A percentile compares a stretch with the other conserved stretches of the same genome.
Evolutionary conservation across 352 stramenopile genomes (phyloP).

Genomic region (Phytophthora aleatoria): DNA sequence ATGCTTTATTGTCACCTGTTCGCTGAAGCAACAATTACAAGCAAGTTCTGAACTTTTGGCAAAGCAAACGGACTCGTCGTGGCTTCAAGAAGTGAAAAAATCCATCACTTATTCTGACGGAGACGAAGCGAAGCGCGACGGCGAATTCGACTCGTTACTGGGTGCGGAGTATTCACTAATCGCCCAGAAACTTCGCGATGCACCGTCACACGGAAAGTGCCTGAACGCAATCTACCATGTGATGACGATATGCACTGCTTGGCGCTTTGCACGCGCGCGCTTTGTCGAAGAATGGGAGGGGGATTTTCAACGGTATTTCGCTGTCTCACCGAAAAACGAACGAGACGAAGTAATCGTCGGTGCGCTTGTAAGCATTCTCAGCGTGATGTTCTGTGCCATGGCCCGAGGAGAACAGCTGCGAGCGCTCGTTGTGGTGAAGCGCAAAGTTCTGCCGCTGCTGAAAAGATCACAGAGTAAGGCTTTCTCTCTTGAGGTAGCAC

Average conservation of each 20-base stretch:
- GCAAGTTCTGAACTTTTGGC: slow-evolving; percentile 12
- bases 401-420: slow-evolving; percentile 44
- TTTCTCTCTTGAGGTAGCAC: slow-evolving; percentile 46
- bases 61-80: slow-evolving; percentile 20
- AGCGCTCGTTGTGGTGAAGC: slow-evolving; percentile 56
- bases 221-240: slow-evolving; percentile 70
- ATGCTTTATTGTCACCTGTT: slow-evolving; percentile 36
- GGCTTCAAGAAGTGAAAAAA: slow-evolving; percentile 28
- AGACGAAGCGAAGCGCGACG: slow-evolving; percentile 3
- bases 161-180: slow-evolving; percentile 35
- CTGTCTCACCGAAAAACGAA: slow-evolving; percentile 42
- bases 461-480: slow-evolving; percentile 33
- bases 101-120: slow-evolving; percentile 5
- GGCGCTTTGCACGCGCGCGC: slow-evolving; percentile 19
- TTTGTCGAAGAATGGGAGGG: slow-evolving; percentile 48
- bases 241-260: slow-evolving; percentile 41
- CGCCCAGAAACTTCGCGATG: slow-evolving; percentile 35
- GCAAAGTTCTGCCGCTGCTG: slow-evolving; percentile 54
- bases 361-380: slow-evolving; percentile 44
- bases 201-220: slow-evolving; percentile 63
- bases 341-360: slow-evolving; percentile 65
- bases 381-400: slow-evolving; percentile 44
- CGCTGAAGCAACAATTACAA: slow-evolving; percentile 24
- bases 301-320: slow-evolving; percentile 53
- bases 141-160: background rate